Evolutionary conservation across 2,329 filamentous ascomycete species (phyloP), one percentile per base, ranked within the genome.

Genomic region (Xylariaceae sp.): DNA sequence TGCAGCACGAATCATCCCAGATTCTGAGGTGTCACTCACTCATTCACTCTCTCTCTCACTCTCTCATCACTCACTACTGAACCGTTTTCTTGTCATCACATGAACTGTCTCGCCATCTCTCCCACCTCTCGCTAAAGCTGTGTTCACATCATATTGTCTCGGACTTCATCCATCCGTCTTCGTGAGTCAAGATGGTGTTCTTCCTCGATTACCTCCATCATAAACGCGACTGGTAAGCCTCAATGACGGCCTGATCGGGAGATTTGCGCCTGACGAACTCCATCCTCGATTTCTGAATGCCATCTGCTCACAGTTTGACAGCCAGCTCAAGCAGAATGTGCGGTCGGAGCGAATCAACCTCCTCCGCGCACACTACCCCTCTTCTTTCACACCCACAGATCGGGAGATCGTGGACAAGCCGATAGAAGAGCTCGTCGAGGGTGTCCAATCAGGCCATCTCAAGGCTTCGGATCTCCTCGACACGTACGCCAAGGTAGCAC

Each of bases 401-500:
- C 81, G 82, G 52, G 77, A 81, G 2, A 87, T 90, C 56, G 78
- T 96, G 58, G 78, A 85, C 61, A 86, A 83, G 61, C 84, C 90
- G 11, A 94, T 97, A 61, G 84, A 88, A 64, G 80, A 88, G 59
- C 83, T 96, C 2, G 92, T 96, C 4, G 76, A 86, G 62, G 84
- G 88, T 76, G 88, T 96, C 2, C 90, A 93, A 37, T 81, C 83
- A n/a, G 82, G 86, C 50, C 75, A 79, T 56, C 78, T 85, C 53
- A 80, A 82, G 10, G 87, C 92, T 0, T 72, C 87, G 23, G 86
- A 91, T 62, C 83, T 97, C 51, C 84, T 97, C n/a, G 85, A 80
- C 61, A 86, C 91, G 9, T 97, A 97, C 72, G 89, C 89, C 68
- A 96, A 95, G 74, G 87, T 93, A 17, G 89, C 92, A 0, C 72